A percentile compares a stretch with the other conserved stretches of the same genome.
These are phyloP conservation scores for Heliosperma pusillum DNA, from an alignment of 148 eudicot genomes.

Conservation along the genomic window DNA sequence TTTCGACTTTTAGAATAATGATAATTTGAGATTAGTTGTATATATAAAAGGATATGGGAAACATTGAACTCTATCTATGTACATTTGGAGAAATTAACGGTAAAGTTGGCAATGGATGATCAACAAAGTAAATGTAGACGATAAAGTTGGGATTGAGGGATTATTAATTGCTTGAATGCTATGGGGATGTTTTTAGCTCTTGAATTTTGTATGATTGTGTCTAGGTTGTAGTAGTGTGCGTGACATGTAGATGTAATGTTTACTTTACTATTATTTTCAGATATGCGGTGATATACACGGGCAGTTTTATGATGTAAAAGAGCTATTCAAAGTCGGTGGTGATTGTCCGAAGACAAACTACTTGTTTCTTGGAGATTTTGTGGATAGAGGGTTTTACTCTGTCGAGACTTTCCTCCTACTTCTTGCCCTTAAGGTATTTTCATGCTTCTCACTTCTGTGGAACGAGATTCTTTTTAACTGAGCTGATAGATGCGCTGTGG, in stretches of 20 bases:
- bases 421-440: conserved; percentile 78
- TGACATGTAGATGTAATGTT: not conserved
- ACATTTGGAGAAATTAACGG: too few species aligned
- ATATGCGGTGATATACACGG: conserved; percentile 99
- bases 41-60: too few species aligned
- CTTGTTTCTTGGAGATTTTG: conserved; percentile 93
- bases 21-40: too few species aligned
- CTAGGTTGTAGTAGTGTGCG: not conserved
- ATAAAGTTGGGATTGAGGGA: too few species aligned
- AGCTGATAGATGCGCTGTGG: conserved; percentile 6
- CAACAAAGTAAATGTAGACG: too few species aligned
- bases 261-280: conserved; percentile 24
- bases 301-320: conserved; percentile 94
- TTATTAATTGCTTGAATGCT: too few species aligned
- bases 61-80: too few species aligned
- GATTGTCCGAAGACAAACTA: conserved; percentile 97
- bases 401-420: conserved; percentile 94
- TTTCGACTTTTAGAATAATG: too few species aligned
- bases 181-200: not conserved
- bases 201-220: not conserved
- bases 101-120: too few species aligned
- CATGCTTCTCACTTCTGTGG: not conserved
- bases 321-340: conserved; percentile 89
- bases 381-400: conserved; percentile 87
- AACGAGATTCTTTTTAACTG: not conserved